These are phyloP conservation scores for Zalaria sp. DNA, from an alignment of 2,329 filamentous ascomycete genomes.

Conservation along the genomic window DNA sequence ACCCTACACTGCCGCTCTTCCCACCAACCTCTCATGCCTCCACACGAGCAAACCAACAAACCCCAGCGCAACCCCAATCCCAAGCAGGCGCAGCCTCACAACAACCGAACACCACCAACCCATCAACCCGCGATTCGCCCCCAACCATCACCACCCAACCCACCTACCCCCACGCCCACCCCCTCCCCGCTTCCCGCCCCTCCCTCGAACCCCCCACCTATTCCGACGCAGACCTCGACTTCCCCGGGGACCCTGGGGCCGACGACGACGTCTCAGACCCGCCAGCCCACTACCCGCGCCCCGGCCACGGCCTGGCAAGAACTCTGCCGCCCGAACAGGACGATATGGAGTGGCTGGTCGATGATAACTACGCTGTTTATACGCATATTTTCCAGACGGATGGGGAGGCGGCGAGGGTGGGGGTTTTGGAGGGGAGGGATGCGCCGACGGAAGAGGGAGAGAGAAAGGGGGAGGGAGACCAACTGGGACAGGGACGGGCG, in stretches of 20 bases:
- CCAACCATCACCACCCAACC: slow-evolving; percentile 17
- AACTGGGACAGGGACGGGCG: too few relatives aligned
- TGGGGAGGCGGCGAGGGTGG: too few relatives aligned
- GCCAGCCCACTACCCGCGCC: slow-evolving; percentile 45
- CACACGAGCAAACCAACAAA: too few relatives aligned
- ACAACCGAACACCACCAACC: too few relatives aligned
- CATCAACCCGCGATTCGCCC: slow-evolving; percentile 3
- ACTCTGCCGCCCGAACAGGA: slow-evolving; percentile 41
- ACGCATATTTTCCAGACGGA: slow-evolving; percentile 4
- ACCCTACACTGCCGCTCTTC: slow-evolving; percentile 55
- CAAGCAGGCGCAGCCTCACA: too few relatives aligned
- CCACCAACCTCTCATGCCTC: slow-evolving; percentile 16
- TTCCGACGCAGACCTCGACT: slow-evolving; percentile 2
- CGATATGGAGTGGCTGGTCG: slow-evolving; percentile 48
- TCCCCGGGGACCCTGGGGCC: slow-evolving; percentile 16
- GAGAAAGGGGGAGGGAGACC: too few relatives aligned
- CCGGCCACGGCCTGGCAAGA: slow-evolving; percentile 44
- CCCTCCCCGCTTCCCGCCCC: slow-evolving; percentile 4
- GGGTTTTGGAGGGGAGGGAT: too few relatives aligned
- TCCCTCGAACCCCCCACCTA: slow-evolving; percentile 3
- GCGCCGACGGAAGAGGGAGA: too few relatives aligned
- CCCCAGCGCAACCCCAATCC: too few relatives aligned
- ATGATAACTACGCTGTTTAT: slow-evolving; percentile 31
- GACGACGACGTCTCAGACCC: slow-evolving; percentile 36
- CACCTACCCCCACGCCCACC: slow-evolving; percentile 10